Percentiles rank a stretch among this genome's conserved stretches.
These are phyloP conservation scores for Penicillium sp. DNA, from an alignment of 2,329 filamentous ascomycete genomes.

Conservation along the genomic window DNA sequence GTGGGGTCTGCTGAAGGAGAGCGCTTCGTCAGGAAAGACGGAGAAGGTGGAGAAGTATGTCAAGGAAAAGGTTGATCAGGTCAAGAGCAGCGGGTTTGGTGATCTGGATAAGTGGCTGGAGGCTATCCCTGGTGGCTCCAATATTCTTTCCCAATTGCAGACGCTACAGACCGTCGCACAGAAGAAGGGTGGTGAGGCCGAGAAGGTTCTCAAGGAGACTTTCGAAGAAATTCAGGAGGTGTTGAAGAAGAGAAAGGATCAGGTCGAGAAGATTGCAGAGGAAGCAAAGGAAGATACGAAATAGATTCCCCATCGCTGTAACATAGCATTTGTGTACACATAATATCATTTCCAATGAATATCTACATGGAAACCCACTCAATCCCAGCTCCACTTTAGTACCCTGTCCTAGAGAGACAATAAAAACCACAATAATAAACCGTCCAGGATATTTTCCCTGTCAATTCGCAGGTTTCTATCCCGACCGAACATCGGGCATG, in stretches of 20 bases:
- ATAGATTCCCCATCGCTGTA: background rate
- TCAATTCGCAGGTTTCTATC: background rate
- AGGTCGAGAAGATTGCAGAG: conserved; percentile 28
- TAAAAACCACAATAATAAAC: background rate
- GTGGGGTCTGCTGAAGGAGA: conserved; percentile 64
- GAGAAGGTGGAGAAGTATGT: conserved; percentile 65
- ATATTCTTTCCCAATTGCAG: conserved; percentile 68
- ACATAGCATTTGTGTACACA: background rate
- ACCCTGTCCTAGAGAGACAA: background rate
- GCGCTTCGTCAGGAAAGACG: conserved; percentile 64
- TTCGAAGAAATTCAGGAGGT: conserved; percentile 46
- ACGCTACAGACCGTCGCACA: conserved; percentile 67
- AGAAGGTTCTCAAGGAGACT: conserved; percentile 69
- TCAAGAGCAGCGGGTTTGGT: conserved; percentile 56
- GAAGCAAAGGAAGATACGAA: conserved; percentile 23
- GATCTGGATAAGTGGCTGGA: conserved; percentile 66
- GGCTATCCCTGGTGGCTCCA: conserved; percentile 65
- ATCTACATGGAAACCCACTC: background rate
- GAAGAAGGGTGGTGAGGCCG: conserved; percentile 70
- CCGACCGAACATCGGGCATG: background rate
- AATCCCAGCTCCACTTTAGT: too few relatives aligned
- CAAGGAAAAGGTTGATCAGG: conserved; percentile 61
- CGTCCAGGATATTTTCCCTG: background rate
- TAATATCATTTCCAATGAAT: background rate
- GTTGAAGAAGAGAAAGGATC: conserved; percentile 26